Conservation (phyloP, 2,329 filamentous ascomycete genomes). For the Aquanectria penicillioides region DNA sequence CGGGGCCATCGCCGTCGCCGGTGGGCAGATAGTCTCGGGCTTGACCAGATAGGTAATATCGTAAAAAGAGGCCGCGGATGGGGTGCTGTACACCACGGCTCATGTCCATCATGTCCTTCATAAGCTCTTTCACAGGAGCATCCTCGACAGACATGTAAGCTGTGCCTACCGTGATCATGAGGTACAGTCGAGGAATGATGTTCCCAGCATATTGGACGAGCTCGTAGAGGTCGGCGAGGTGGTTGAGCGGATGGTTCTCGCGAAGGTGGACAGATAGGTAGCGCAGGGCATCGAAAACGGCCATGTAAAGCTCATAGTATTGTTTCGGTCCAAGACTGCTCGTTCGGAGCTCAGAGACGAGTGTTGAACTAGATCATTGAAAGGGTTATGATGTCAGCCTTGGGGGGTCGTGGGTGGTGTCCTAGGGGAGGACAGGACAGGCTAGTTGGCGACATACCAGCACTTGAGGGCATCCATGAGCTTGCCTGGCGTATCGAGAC, state of each 20-base stretch:
- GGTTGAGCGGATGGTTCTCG: slow-evolving; percentile 97
- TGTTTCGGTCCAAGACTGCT: slow-evolving; percentile 98
- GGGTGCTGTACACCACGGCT: slow-evolving; percentile 97
- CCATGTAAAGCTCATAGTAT: slow-evolving; percentile 99
- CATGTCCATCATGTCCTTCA: slow-evolving; percentile 99
- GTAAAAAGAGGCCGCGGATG: slow-evolving; percentile 91
- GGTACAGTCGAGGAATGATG: slow-evolving; percentile 93
- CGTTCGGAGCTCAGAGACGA: slow-evolving; percentile 97
- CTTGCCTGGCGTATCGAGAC: slow-evolving; percentile 95
- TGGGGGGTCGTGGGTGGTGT: slow-evolving; percentile 14
- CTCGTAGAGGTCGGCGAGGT: slow-evolving; percentile 97
- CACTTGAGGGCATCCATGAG: slow-evolving; percentile 99
- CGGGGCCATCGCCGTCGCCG: slow-evolving; percentile 86
- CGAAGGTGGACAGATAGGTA: slow-evolving; percentile 96
- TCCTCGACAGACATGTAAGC: slow-evolving; percentile 99
- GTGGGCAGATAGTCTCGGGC: slow-evolving; percentile 88
- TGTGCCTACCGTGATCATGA: slow-evolving; percentile 99
- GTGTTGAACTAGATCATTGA: slow-evolving; percentile 78
- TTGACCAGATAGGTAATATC: slow-evolving; percentile 96
- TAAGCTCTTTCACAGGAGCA: slow-evolving; percentile 98
- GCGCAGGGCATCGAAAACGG: slow-evolving; percentile 96
- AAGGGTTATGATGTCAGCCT: slow-evolving; percentile 19
- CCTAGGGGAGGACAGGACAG: slow-evolving; percentile 21
- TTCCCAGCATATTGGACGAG: slow-evolving; percentile 98
- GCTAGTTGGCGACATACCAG: slow-evolving; percentile 73